phyloP scores from a whole-genome alignment of 257 asterid species.

The Forsythia viridissima region DNA sequence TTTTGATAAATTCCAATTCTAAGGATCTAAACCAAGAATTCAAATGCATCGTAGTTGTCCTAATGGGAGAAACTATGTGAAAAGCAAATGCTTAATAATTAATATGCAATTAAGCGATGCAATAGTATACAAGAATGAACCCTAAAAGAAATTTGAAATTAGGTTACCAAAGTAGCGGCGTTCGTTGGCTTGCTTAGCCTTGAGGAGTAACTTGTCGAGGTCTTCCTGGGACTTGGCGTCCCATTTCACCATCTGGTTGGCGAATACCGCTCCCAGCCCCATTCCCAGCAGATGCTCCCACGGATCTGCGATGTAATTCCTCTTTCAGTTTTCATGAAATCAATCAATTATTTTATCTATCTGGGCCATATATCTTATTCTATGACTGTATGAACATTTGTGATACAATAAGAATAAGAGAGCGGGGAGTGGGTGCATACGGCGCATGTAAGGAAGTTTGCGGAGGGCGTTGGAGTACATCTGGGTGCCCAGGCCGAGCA shows the following conservation, averaged over 20 bases:
- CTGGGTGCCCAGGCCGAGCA: slow-evolving; percentile 86
- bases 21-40: too few relatives aligned
- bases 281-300: slow-evolving; percentile 98
- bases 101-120: too few relatives aligned
- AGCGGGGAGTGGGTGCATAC: slow-evolving; percentile 34
- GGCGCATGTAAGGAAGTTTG: slow-evolving; percentile 99
- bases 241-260: slow-evolving; percentile 84
- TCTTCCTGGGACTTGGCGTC: slow-evolving; percentile 79
- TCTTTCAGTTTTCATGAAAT: too few relatives aligned
- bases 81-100: too few relatives aligned
- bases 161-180: slow-evolving; percentile 86
- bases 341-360: too few relatives aligned
- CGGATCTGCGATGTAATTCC: slow-evolving; percentile 54
- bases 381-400: too few relatives aligned
- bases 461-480: slow-evolving; percentile 98
- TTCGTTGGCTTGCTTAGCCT: slow-evolving; percentile 85
- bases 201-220: slow-evolving; percentile 77
- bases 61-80: too few relatives aligned
- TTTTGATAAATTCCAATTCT: too few relatives aligned
- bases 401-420: not conserved
- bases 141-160: too few relatives aligned
- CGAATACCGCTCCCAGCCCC: slow-evolving; percentile 86
- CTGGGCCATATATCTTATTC: too few relatives aligned
- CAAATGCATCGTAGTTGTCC: too few relatives aligned
- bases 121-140: too few relatives aligned